Conservation (phyloP, 176 grass and related monocot genomes). For the Oryza glaberrima region DNA sequence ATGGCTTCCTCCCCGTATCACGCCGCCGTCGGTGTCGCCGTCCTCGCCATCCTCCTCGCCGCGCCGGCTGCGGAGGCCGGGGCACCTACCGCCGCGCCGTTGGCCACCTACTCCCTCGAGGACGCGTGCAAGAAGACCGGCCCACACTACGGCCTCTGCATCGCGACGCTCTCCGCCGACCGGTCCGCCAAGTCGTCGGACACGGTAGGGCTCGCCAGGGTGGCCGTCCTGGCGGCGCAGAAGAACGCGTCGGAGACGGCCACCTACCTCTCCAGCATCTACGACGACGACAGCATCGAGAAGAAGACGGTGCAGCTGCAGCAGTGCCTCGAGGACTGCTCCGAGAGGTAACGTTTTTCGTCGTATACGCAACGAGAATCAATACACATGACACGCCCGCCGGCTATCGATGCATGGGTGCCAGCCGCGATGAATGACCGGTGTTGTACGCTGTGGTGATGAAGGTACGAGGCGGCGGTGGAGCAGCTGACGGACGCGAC, state of each 20-base stretch:
- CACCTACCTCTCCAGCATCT: slow-evolving; percentile 44
- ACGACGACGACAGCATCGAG: slow-evolving; percentile 45
- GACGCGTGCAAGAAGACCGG: slow-evolving; percentile 64
- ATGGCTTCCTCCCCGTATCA: slow-evolving; percentile 19
- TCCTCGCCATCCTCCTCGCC: slow-evolving; percentile 51
- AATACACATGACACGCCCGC: too few relatives aligned
- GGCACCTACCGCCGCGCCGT: not conserved
- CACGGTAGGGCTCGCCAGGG: slow-evolving; percentile 42
- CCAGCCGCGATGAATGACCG: not conserved
- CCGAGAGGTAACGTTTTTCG: slow-evolving; percentile 17
- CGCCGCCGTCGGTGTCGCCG: slow-evolving; percentile 9
- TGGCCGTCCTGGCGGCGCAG: slow-evolving; percentile 47
- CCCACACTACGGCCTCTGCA: slow-evolving; percentile 56
- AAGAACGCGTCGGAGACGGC: slow-evolving; percentile 58
- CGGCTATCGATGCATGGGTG: not conserved
- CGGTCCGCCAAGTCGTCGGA: slow-evolving; percentile 39
- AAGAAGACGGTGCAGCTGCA: slow-evolving; percentile 57
- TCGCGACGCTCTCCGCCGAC: slow-evolving; percentile 52
- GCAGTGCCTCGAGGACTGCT: slow-evolving; percentile 67
- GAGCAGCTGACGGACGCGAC: slow-evolving; percentile 66
- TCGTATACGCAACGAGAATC: too few relatives aligned
- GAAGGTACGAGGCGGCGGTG: slow-evolving; percentile 65
- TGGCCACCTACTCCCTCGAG: slow-evolving; percentile 26
- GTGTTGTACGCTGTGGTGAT: not conserved
- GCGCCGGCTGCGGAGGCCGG: not conserved